These are phyloP conservation scores for Rutstroemia sp. DNA, from an alignment of 2,329 filamentous ascomycete genomes.

Conservation along the genomic window DNA sequence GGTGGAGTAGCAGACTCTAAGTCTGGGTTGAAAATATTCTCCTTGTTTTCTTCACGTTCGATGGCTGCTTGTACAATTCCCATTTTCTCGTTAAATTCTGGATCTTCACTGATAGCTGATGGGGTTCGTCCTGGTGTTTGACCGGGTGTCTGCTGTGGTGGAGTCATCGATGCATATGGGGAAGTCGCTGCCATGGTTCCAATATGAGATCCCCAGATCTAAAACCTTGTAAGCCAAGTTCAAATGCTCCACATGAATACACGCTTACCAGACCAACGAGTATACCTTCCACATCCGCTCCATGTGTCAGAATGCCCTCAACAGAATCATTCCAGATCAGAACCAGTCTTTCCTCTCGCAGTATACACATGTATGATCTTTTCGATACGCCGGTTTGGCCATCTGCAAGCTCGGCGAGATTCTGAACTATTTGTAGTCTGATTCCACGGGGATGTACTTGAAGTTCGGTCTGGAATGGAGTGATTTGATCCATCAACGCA, in stretches of 20 bases:
- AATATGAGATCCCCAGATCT: conserved; percentile 21
- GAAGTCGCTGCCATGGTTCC: conserved; percentile 12
- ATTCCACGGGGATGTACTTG: conserved; percentile 11
- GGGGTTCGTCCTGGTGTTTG: conserved; percentile 7
- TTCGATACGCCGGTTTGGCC: conserved; percentile 6
- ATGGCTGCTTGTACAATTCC: conserved; percentile 15
- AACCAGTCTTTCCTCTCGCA: conserved; percentile 16
- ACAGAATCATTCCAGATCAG: conserved; percentile 20
- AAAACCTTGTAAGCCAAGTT: not conserved
- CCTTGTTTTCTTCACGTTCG: conserved; percentile 16
- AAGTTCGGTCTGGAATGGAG: conserved; percentile 16
- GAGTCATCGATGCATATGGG: conserved; percentile 11
- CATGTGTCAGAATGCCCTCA: conserved; percentile 17
- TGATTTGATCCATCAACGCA: conserved; percentile 21
- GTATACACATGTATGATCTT: conserved; percentile 14
- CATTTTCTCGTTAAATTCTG: conserved; percentile 14
- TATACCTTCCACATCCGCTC: conserved; percentile 16
- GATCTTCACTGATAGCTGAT: conserved; percentile 8
- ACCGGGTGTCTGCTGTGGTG: conserved; percentile 4
- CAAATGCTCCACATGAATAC: not conserved
- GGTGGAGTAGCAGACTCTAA: conserved; percentile 11
- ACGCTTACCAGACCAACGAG: conserved; percentile 15
- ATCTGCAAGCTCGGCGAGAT: conserved; percentile 41
- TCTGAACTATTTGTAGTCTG: conserved; percentile 34
- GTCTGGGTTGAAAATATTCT: conserved; percentile 15